A percentile compares a stretch with the other conserved stretches of the same genome.
These are phyloP conservation scores for Colletotrichum sp. DNA, from an alignment of 2,329 filamentous ascomycete genomes.

Conservation along the genomic window DNA sequence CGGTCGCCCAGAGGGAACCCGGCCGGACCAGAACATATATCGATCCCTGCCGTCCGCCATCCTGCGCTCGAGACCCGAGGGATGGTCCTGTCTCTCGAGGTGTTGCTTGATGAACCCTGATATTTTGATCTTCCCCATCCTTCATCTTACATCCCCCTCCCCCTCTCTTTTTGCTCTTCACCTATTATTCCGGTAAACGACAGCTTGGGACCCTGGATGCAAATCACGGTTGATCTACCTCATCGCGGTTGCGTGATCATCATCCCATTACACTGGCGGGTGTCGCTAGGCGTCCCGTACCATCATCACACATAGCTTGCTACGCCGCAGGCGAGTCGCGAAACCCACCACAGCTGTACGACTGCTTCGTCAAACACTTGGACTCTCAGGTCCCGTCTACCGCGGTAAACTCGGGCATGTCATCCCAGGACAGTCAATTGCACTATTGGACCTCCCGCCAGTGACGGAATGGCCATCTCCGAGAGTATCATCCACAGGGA, in stretches of 20 bases:
- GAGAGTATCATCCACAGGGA: not conserved
- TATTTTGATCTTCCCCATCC: not conserved
- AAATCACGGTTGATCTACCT: not conserved
- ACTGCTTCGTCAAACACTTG: not conserved
- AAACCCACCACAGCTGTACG: not conserved
- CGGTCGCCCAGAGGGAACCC: not conserved
- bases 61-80: not conserved
- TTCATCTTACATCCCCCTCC: not conserved
- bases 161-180: not conserved
- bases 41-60: not conserved
- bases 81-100: not conserved
- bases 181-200: not conserved
- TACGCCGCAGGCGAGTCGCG: not conserved
- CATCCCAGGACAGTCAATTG: not conserved
- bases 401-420: not conserved
- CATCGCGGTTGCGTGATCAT: not conserved
- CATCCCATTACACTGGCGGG: not conserved
- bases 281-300: not conserved
- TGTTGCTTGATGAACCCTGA: constrained; percentile 9
- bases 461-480: not conserved
- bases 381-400: not conserved
- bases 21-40: constrained; percentile 12
- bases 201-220: not conserved
- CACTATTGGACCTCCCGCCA: not conserved
- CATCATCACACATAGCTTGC: not conserved